Evolutionary conservation across 106 monocot species (phyloP).

Genomic region (Allium cepa): DNA sequence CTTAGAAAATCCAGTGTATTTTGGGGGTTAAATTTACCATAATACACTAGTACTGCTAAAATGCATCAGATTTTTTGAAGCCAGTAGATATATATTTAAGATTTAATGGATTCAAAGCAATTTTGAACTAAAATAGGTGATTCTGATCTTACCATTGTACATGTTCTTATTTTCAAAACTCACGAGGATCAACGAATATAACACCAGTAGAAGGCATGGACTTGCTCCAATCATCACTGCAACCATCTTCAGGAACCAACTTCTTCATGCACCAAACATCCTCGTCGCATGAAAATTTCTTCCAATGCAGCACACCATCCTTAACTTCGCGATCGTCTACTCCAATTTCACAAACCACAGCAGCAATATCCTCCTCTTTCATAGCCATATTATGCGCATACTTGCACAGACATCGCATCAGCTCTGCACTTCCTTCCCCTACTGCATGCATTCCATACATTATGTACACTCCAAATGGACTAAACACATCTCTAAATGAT

Average conservation of each 20-base stretch:
- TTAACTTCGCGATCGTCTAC: background rate
- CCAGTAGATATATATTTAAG: too few relatives aligned
- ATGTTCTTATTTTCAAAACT: slow-evolving; percentile 5
- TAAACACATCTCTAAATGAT: slow-evolving; percentile 3
- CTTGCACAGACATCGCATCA: slow-evolving; percentile 6
- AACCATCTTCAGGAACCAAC: background rate
- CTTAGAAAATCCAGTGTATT: too few relatives aligned
- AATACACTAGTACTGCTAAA: too few relatives aligned
- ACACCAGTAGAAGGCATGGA: background rate
- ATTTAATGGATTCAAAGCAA: background rate
- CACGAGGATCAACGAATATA: slow-evolving; percentile 16
- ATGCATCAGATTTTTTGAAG: too few relatives aligned
- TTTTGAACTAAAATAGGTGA: too few relatives aligned
- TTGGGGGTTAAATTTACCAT: too few relatives aligned
- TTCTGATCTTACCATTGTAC: background rate
- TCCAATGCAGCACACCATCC: slow-evolving; percentile 6
- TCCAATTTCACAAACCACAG: slow-evolving; percentile 6
- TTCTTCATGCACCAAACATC: slow-evolving; percentile 21
- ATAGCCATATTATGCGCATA: slow-evolving; percentile 14
- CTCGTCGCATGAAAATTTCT: slow-evolving; percentile 8
- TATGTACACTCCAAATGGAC: slow-evolving; percentile 8
- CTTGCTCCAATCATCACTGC: slow-evolving; percentile 6
- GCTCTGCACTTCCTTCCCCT: background rate
- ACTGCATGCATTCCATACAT: slow-evolving; percentile 4
- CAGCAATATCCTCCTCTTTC: background rate